Evolutionary conservation across 495 filamentous ascomycete genomes (phyloP).

Genomic region (Pseudoneurospora amorphoporcata): DNA sequence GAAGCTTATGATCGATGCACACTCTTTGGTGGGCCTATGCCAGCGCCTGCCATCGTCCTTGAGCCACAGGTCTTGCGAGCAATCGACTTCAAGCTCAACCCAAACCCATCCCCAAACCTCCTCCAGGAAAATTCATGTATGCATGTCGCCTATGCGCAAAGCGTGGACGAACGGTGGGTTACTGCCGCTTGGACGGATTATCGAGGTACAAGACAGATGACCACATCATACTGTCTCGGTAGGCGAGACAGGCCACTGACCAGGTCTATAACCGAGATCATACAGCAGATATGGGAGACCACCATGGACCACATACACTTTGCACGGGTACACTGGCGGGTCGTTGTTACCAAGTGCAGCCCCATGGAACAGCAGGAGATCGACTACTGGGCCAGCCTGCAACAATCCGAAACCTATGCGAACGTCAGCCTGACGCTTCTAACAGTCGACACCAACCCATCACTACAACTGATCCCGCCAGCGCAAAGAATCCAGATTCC

Average conservation of each 20-base stretch:
- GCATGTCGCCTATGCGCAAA: slow-evolving; percentile 78
- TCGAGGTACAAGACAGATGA: slow-evolving; percentile 63
- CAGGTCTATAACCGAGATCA: slow-evolving; percentile 51
- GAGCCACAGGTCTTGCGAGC: slow-evolving; percentile 58
- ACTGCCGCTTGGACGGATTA: slow-evolving; percentile 89
- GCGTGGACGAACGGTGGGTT: slow-evolving; percentile 76
- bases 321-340: slow-evolving; percentile 65
- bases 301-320: slow-evolving; percentile 66
- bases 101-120: slow-evolving; percentile 57
- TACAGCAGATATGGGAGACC: slow-evolving; percentile 75
- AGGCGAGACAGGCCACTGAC: slow-evolving; percentile 47
- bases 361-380: slow-evolving; percentile 66
- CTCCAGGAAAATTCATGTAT: slow-evolving; percentile 76
- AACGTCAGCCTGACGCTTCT: slow-evolving; percentile 49
- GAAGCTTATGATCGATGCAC: slow-evolving; percentile 85
- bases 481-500: slow-evolving; percentile 30
- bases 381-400: slow-evolving; percentile 45
- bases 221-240: slow-evolving; percentile 68
- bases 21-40: slow-evolving; percentile 38
- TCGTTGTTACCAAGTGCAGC: slow-evolving; percentile 66
- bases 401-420: slow-evolving; percentile 28
- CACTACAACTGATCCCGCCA: slow-evolving; percentile 52
- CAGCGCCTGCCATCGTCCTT: slow-evolving; percentile 65
- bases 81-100: slow-evolving; percentile 69
- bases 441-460: slow-evolving; percentile 55